Evolutionary conservation across 2,329 filamentous ascomycete genomes (phyloP), one percentile per base, ranked within the genome.

Genomic region (Epichloe uncinata): DNA sequence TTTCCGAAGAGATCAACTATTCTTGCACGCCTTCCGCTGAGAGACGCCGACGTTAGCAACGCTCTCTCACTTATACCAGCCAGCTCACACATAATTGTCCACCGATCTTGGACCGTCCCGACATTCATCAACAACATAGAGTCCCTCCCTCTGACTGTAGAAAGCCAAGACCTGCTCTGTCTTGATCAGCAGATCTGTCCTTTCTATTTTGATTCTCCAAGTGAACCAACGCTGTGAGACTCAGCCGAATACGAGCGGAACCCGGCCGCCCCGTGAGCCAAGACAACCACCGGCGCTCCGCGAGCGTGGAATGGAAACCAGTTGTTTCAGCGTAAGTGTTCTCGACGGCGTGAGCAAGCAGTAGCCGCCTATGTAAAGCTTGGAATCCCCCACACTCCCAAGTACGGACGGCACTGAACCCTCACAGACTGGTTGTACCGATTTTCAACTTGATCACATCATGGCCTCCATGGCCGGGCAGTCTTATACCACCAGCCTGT

Each of bases 391-490:
- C 36, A 30, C 15, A 15, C 15, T 34, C 18, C 7, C n/a, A 34
- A 13, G 35, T n/a, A n/a, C n/a, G n/a, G n/a, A 35, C 18, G n/a
- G 11, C n/a, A 3, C 9, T 20, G 37, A 13, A 48, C 26, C 26
- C 4, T 18, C 16, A 3, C 38, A 42, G 6, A 15, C 16, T 42
- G 26, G 20, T 22, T 5, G 16, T 44, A 45, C 15, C 38, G 41
- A 36, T 22, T 18, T 30, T 15, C n/a, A 11, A 33, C 15, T 13
- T 6, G 22, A 40, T 33, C 6, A n/a, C 13, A 51, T 34, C 30
- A 50, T 49, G 50, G 43, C 38, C 43, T 49, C 47, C 13, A 35
- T 47, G 50, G 47, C 35, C 15, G 47, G 42, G 42, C 33, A 43
- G 43, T 48, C 50, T 13, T 47, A 49, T 26, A 35, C 22, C 18